A percentile compares a stretch with the other conserved stretches of the same genome.
These are phyloP conservation scores for Spiraea crenata DNA, from an alignment of 331 rosid genomes.

Conservation along the genomic window DNA sequence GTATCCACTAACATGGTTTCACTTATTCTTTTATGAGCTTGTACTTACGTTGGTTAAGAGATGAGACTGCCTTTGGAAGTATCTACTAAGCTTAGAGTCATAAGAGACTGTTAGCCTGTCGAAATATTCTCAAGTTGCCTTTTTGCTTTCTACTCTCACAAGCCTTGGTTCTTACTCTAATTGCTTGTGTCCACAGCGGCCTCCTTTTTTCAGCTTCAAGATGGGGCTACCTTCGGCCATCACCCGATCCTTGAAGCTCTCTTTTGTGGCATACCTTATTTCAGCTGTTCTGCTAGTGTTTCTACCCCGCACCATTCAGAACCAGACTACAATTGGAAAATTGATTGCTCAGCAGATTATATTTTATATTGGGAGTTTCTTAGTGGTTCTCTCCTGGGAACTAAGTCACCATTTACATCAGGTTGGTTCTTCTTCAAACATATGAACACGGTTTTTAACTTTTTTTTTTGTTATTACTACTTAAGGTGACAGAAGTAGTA, in stretches of 20 bases:
- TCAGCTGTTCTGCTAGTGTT: conserved; percentile 48
- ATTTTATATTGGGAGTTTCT: conserved; percentile 56
- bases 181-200: conserved; percentile 60
- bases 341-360: conserved; percentile 49
- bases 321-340: conserved; percentile 30
- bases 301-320: conserved; percentile 47
- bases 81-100: not conserved
- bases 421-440: conserved; percentile 53
- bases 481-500: conserved; percentile 1
- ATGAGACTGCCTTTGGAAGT: not conserved
- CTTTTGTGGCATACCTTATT: conserved; percentile 49
- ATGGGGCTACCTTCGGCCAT: conserved; percentile 78
- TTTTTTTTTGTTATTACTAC: conserved; percentile 4
- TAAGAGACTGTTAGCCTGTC: not conserved
- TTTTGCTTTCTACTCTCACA: conserved; percentile 4
- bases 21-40: not conserved
- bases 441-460: conserved; percentile 9
- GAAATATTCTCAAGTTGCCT: not conserved
- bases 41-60: not conserved
- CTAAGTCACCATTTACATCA: conserved; percentile 70
- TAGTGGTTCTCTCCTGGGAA: conserved; percentile 78
- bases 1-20: not conserved
- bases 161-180: conserved; percentile 17
- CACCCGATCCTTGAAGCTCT: conserved; percentile 59
- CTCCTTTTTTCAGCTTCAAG: conserved; percentile 90